Conservation (phyloP, 1,139 yeast genomes). For the Chernovozyma aurita region DNA sequence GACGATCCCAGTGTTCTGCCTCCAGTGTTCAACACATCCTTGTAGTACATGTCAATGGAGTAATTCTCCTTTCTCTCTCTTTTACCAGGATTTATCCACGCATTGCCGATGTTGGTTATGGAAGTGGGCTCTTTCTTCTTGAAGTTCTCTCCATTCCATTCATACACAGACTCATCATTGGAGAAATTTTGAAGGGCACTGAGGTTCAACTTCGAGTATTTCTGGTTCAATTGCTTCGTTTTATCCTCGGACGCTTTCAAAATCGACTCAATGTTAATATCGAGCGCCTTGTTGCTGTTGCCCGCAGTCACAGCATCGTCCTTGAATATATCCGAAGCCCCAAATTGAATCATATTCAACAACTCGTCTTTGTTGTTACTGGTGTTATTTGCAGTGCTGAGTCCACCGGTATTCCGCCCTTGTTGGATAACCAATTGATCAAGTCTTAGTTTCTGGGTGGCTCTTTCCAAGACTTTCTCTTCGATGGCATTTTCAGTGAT, state of each 20-base stretch:
- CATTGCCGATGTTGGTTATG: constrained; percentile 39
- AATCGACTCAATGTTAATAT: constrained; percentile 60
- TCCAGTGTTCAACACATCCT: constrained; percentile 71
- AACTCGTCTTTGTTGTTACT: constrained; percentile 70
- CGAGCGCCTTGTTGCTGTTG: constrained; percentile 24
- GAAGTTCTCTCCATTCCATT: constrained; percentile 83
- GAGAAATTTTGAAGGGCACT: constrained; percentile 75
- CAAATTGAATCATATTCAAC: constrained; percentile 93
- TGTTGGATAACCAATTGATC: constrained; percentile 97
- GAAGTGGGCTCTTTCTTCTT: constrained; percentile 55
- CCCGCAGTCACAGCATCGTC: constrained; percentile 13
- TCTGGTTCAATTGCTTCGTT: constrained; percentile 57
- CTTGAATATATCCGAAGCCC: constrained; percentile 47
- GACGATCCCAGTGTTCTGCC: constrained; percentile 37
- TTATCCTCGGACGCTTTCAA: constrained; percentile 59
- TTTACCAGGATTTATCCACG: constrained; percentile 72
- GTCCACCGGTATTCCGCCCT: constrained; percentile 53
- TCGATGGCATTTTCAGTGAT: constrained; percentile 96
- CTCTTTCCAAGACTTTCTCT: constrained; percentile 92
- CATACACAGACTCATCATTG: constrained; percentile 65
- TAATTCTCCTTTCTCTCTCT: constrained; percentile 78
- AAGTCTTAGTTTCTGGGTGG: constrained; percentile 86
- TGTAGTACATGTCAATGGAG: constrained; percentile 73
- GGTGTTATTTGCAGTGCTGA: constrained; percentile 5
- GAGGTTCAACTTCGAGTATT: constrained; percentile 62